A percentile compares a stretch with the other conserved stretches of the same genome.
Evolutionary conservation across 2,329 filamentous ascomycete species (phyloP).

Genomic region (Karstenula rhodostoma): DNA sequence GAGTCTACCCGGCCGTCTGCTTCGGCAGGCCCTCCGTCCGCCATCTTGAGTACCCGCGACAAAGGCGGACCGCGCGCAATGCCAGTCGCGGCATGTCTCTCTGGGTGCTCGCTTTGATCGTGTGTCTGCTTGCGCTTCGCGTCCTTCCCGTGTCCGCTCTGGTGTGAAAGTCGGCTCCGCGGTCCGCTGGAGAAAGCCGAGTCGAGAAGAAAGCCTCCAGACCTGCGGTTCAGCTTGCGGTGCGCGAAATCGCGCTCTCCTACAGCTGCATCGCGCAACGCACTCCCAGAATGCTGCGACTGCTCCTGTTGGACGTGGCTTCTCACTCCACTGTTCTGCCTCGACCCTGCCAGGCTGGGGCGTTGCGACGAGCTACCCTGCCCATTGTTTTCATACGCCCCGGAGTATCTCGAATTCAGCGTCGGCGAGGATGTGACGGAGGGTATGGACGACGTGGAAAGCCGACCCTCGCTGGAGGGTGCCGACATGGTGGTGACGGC

Average conservation of each 20-base stretch:
- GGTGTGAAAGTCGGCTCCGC: conserved; percentile 37
- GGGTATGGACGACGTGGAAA: conserved; percentile 43
- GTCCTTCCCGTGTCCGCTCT: conserved; percentile 37
- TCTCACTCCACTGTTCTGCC: conserved; percentile 22
- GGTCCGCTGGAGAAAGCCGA: conserved; percentile 43
- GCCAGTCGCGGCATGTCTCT: conserved; percentile 28
- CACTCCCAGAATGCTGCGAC: conserved; percentile 20
- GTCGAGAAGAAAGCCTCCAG: conserved; percentile 58
- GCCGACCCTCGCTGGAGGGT: conserved; percentile 44
- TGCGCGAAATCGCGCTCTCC: conserved; percentile 44
- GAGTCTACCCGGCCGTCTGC: conserved; percentile 15
- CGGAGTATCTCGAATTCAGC: conserved; percentile 38
- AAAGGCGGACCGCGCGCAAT: conserved; percentile 31
- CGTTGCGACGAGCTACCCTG: conserved; percentile 39
- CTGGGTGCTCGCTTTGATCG: conserved; percentile 46
- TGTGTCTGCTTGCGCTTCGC: conserved; percentile 48
- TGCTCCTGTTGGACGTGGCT: conserved; percentile 11
- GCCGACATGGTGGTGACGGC: conserved; percentile 38
- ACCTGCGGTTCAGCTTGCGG: conserved; percentile 40
- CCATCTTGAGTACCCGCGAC: conserved; percentile 26
- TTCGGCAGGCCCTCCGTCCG: conserved; percentile 18
- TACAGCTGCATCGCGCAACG: conserved; percentile 33
- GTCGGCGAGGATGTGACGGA: conserved; percentile 45
- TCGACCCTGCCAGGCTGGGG: conserved; percentile 25
- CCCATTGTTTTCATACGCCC: conserved; percentile 33